Evolutionary conservation across 371 early-diverging fungal species (phyloP), one percentile per base, ranked within the genome.

Genomic region (Saksenaea vasiformis): DNA sequence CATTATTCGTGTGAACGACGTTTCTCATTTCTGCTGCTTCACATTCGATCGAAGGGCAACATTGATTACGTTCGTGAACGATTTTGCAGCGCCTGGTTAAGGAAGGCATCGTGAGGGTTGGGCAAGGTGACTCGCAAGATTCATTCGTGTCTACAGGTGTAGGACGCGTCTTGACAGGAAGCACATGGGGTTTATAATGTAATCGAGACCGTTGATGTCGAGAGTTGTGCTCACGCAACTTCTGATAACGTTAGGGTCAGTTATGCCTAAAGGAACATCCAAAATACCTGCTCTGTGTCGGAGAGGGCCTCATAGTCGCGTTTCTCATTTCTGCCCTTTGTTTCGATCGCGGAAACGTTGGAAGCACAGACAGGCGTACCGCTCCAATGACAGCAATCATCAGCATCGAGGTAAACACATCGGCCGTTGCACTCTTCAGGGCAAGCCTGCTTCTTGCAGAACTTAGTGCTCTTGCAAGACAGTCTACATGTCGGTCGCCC

Each of bases 391-490:
- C 77, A 77, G 19, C 79, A 79, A 1, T 37, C 54, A 17, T 61
- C 66, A 1, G 74, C 79, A 26, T 73, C 61, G 1, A 76, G 79
- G 41, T 73, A 73, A 37, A 70, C 28, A 37, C 79, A 79, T 36
- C 56, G 34, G 31, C 62, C 58, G 5, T 68, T 68, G 27, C 79
- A 79, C 1, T 65, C 65, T 4, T 54, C 36, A 34, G 79, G 79
- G 51, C 79, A 76, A 4, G 67, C 68, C 24, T 58, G 72, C 4
- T 69, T 70, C 11, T 43, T 17, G 58, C 76, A 76, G 26, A 65
- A 59, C 17, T 24, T 67, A 37, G 65, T 54, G 7, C 67, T 66
- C 13, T 66, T 36, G 56, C 77, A 70, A 8, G 19, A 15, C 13
- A 63, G 57, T n/a, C 44, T 60, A 38, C 77, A 77, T 7, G 59